Conservation (phyloP, 2,329 filamentous ascomycete genomes). For the Ilyonectria sp. region DNA sequence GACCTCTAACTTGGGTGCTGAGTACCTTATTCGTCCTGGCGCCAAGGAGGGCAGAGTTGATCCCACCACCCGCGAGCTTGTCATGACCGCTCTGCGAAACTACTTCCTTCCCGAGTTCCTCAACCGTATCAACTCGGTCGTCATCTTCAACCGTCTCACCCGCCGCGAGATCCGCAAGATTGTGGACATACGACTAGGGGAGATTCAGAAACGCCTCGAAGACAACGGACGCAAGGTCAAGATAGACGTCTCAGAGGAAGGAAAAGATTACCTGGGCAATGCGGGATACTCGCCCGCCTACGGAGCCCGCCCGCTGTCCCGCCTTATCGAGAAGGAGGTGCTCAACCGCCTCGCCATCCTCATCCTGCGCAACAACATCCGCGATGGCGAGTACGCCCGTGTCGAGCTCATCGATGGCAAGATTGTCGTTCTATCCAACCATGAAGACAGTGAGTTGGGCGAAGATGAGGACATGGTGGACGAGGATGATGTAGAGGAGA, state of each 20-base stretch:
- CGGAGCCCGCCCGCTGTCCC: conserved; percentile 88
- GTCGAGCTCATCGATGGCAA: conserved; percentile 86
- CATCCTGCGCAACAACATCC: conserved; percentile 87
- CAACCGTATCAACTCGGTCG: conserved; percentile 94
- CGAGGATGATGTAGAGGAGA: conserved; percentile 82
- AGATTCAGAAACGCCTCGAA: conserved; percentile 93
- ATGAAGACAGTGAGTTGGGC: conserved; percentile 72
- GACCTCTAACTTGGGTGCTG: conserved; percentile 97
- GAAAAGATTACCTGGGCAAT: conserved; percentile 92
- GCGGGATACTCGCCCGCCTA: conserved; percentile 97
- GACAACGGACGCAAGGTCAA: conserved; percentile 87
- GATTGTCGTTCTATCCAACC: conserved; percentile 87
- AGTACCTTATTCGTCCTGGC: conserved; percentile 87
- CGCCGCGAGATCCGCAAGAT: conserved; percentile 93
- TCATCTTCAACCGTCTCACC: conserved; percentile 98
- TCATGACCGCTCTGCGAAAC: conserved; percentile 91
- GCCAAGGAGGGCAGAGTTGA: conserved; percentile 89
- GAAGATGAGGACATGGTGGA: conserved; percentile 83
- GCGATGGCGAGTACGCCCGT: conserved; percentile 86
- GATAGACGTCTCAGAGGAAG: conserved; percentile 87
- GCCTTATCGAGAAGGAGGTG: conserved; percentile 97
- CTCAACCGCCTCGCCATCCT: conserved; percentile 93
- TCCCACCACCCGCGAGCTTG: conserved; percentile 85
- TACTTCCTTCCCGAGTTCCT: conserved; percentile 99
- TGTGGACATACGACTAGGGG: conserved; percentile 87